These are phyloP conservation scores for Metschnikowia colocasiae DNA, from an alignment of 805 yeast genomes.

Conservation along the genomic window DNA sequence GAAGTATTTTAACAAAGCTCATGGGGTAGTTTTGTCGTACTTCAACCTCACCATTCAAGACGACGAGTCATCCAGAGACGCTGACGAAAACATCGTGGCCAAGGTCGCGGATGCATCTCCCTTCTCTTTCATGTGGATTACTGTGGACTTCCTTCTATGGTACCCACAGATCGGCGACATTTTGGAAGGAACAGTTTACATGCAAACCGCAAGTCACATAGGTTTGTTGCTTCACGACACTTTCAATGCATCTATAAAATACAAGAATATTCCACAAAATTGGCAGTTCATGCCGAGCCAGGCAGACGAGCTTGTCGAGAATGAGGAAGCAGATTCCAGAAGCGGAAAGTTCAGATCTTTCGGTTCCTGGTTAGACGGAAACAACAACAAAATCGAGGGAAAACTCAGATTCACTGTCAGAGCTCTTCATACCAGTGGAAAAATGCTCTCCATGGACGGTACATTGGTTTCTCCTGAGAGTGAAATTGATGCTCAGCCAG, in stretches of 20 bases:
- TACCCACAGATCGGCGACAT: constrained; percentile 83
- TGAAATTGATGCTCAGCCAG: constrained; percentile 54
- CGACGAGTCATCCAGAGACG: constrained; percentile 24
- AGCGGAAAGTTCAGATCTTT: constrained; percentile 46
- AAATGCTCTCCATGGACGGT: constrained; percentile 85
- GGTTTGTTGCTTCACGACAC: constrained; percentile 90
- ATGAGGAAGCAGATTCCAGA: constrained; percentile 18
- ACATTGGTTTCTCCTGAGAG: constrained; percentile 61
- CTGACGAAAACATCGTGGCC: constrained; percentile 50
- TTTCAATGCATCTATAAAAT: constrained; percentile 88
- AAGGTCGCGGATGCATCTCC: constrained; percentile 77
- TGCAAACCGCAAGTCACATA: constrained; percentile 93
- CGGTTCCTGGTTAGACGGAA: constrained; percentile 85
- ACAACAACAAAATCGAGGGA: constrained; percentile 75
- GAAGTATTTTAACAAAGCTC: constrained; percentile 68
- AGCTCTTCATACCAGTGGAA: constrained; percentile 70
- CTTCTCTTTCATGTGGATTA: constrained; percentile 82
- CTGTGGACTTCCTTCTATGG: constrained; percentile 84
- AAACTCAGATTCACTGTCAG: constrained; percentile 74
- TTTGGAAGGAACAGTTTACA: constrained; percentile 81
- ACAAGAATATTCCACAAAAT: constrained; percentile 74
- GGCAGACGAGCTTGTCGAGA: constrained; percentile 49
- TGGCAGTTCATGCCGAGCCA: constrained; percentile 87
- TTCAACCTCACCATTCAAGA: constrained; percentile 44
- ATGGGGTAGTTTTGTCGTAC: constrained; percentile 84